phyloP scores from a whole-genome alignment of 1,284 basidiomycete genomes.

The Stygiomarasmius scandens region DNA sequence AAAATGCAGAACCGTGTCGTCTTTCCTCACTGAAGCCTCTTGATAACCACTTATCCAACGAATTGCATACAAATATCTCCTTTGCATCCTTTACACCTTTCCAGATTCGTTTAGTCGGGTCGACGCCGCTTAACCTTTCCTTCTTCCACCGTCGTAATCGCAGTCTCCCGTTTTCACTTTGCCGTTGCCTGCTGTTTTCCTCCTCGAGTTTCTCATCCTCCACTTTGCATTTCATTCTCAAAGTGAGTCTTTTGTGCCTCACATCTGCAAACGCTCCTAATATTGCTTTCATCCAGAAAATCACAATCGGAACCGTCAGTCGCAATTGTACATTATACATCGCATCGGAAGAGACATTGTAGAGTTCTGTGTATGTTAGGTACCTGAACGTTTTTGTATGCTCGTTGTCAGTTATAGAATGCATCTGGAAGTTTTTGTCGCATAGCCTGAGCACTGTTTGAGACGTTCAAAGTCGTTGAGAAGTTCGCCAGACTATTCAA shows the following conservation, averaged over 20 bases:
- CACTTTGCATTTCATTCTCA: neutral
- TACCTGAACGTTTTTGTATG: neutral
- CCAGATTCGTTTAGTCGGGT: too few relatives aligned
- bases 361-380: neutral
- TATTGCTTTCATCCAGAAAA: neutral
- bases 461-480: too few relatives aligned
- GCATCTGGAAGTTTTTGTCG: too few relatives aligned
- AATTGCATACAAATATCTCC: neutral
- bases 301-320: neutral
- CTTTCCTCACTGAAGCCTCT: neutral
- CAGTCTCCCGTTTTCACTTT: neutral
- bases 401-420: neutral
- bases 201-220: neutral
- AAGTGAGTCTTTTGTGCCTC: neutral
- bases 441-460: too few relatives aligned
- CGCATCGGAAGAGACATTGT: neutral
- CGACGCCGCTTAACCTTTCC: neutral
- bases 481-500: too few relatives aligned
- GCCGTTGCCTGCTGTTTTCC: neutral
- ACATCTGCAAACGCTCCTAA: neutral
- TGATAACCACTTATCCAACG: neutral
- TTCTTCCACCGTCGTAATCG: neutral
- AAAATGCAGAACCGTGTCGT: constrained; percentile 7
- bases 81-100: neutral
- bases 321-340: neutral